Conservation (phyloP, 2,329 filamentous ascomycete genomes). For the Pseudocercospora cruenta region DNA sequence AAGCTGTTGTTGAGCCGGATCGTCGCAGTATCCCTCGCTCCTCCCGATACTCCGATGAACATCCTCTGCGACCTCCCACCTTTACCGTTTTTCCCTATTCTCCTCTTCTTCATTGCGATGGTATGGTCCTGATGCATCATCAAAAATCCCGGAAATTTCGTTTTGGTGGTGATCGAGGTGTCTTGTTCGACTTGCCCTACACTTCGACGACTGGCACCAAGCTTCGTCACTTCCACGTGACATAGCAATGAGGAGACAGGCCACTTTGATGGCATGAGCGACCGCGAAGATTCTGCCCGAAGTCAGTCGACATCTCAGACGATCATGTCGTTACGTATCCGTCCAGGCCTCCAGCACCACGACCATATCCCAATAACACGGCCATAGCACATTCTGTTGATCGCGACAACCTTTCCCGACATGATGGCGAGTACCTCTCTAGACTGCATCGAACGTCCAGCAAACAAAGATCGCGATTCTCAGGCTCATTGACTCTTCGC, state of each 20-base stretch:
- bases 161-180: neutral
- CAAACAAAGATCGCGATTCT: neutral
- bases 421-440: neutral
- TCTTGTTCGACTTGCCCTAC: neutral
- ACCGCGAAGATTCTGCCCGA: neutral
- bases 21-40: neutral
- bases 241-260: neutral
- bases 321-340: neutral
- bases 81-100: neutral
- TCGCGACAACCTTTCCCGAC: neutral
- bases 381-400: neutral
- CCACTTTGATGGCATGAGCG: neutral
- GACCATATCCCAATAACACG: neutral
- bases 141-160: neutral
- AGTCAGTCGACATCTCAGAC: neutral
- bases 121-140: neutral
- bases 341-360: neutral
- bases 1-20: neutral
- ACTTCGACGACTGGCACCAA: neutral
- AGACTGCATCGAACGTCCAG: neutral
- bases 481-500: neutral
- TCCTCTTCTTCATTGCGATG: neutral
- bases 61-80: conserved; percentile 1
- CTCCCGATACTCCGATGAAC: neutral
- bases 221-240: neutral